Base-by-base conservation (phyloP, 164 flowering plant genomes). In the Annona cherimola region DNA sequence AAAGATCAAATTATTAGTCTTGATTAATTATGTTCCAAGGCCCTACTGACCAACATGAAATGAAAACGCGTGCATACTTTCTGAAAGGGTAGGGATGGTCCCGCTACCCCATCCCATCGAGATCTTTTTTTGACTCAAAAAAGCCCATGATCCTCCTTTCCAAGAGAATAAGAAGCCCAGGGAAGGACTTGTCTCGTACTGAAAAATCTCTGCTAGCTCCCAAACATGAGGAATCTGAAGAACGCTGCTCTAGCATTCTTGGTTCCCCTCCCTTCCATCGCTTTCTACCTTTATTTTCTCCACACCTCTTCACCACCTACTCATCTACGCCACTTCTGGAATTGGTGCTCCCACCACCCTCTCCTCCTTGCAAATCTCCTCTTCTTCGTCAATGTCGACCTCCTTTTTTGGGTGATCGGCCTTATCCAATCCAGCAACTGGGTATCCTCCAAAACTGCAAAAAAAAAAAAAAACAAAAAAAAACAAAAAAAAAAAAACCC, bases 301-400 rank as follows among this genome's bases (percentile, higher is more conserved):
- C 77, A 71, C 62, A 73, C 81, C 42, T 69, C 65, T 61, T 26
- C 57, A 3, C 66, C 44, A 11, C 46, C 40, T 2, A 43, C 67
- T 65, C 35, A 77, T 60, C 76, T 77, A 1, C 67, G 76, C 44
- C 69, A 83, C 65, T 35, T 88, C n/a, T 87, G 86, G 87, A 45
- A 69, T n/a, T 94, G 98, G 97, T 91, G 96, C 77, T 76, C 79
- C 55, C 57, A 80, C 74, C 99, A 92, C 77, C 99, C 99, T 44
- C 66, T 92, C 61, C 79, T 89, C 9, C 72, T 92, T 3, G 95
- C 93, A 76, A 87, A 90, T 71, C 71, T 75, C 61, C 80, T 94
- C 69, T 94, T 94, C 88, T 90, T 91, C 89, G 40, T 92, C 84
- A 94, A 94, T 65, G 90, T 94, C 77, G 78, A 91, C 71, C 35